phyloP scores from a whole-genome alignment of 2,329 filamentous ascomycete genomes.

The Coniochaeta hoffmannii region DNA sequence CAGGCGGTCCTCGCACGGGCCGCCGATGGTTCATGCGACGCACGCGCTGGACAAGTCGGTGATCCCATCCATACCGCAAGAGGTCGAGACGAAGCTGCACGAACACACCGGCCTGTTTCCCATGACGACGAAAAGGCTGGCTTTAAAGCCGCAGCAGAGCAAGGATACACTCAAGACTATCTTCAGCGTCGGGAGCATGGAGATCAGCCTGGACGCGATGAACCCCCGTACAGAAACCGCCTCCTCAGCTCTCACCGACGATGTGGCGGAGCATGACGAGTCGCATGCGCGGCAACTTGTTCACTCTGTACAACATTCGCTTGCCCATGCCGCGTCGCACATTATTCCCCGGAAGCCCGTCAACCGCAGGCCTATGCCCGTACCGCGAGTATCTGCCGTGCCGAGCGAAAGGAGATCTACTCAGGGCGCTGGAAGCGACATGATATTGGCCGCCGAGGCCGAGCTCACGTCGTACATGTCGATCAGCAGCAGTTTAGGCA shows the following conservation, averaged over 20 bases:
- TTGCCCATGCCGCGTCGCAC: slow-evolving; percentile 19
- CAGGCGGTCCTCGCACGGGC: slow-evolving; percentile 17
- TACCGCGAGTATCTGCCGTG: slow-evolving; percentile 7
- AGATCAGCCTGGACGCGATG: slow-evolving; percentile 20
- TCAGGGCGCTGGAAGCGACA: neutral
- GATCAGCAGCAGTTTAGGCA: slow-evolving; percentile 16
- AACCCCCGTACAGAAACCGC: neutral
- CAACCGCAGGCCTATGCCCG: slow-evolving; percentile 22
- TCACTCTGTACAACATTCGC: slow-evolving; percentile 5
- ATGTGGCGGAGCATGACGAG: slow-evolving; percentile 9
- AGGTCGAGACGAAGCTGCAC: slow-evolving; percentile 26
- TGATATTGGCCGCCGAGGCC: slow-evolving; percentile 6
- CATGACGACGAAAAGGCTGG: slow-evolving; percentile 26
- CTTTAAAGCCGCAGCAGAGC: slow-evolving; percentile 31
- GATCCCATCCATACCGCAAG: slow-evolving; percentile 27
- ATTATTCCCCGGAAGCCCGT: slow-evolving; percentile 23
- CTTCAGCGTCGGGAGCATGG: slow-evolving; percentile 40
- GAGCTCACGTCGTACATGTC: slow-evolving; percentile 14
- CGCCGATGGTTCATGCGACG: slow-evolving; percentile 23
- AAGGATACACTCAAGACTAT: slow-evolving; percentile 43
- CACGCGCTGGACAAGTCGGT: slow-evolving; percentile 21
- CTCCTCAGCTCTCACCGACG: neutral
- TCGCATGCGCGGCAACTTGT: slow-evolving; percentile 14
- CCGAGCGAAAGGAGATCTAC: slow-evolving; percentile 2
- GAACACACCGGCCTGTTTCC: slow-evolving; percentile 26